Evolutionary conservation across 495 filamentous ascomycete species (phyloP).

Genomic region (Trypethelium eluteriae): DNA sequence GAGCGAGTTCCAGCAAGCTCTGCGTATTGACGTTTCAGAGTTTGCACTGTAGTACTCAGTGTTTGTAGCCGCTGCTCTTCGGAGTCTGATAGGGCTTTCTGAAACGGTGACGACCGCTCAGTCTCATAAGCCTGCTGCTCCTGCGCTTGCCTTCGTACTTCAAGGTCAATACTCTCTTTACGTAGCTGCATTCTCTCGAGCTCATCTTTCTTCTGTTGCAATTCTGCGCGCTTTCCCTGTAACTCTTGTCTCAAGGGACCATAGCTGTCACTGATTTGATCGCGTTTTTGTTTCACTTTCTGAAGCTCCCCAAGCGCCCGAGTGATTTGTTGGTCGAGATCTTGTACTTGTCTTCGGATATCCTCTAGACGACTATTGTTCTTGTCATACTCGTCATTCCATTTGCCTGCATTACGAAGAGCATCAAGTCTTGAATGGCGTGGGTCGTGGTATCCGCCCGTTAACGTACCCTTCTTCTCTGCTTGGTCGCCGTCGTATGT

Average conservation of each 20-base stretch:
- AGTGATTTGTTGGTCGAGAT: constrained; percentile 80
- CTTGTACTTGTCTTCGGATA: constrained; percentile 60
- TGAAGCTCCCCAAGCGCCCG: constrained; percentile 69
- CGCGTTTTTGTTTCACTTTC: constrained; percentile 70
- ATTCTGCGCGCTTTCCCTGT: constrained; percentile 57
- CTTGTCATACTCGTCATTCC: constrained; percentile 65
- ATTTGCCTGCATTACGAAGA: constrained; percentile 64
- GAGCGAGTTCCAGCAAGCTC: constrained; percentile 64
- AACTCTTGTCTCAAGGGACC: constrained; percentile 69
- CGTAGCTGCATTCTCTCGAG: constrained; percentile 64
- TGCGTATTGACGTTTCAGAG: constrained; percentile 63
- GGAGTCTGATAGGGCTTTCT: constrained; percentile 72
- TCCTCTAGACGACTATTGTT: constrained; percentile 51
- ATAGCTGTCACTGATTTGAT: constrained; percentile 74
- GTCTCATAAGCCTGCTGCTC: constrained; percentile 64
- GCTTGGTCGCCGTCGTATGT: constrained; percentile 89
- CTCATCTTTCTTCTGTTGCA: constrained; percentile 65
- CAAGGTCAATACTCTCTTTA: constrained; percentile 64
- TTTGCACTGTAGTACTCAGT: constrained; percentile 59
- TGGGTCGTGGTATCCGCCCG: constrained; percentile 84
- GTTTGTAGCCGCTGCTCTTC: constrained; percentile 76
- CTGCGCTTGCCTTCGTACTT: constrained; percentile 65
- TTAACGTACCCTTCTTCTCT: constrained; percentile 89
- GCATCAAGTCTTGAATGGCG: constrained; percentile 75
- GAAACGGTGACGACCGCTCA: constrained; percentile 80